Evolutionary conservation across 192 early-diverging fungal species (phyloP).

Genomic region (Funneliformis mosseae): DNA sequence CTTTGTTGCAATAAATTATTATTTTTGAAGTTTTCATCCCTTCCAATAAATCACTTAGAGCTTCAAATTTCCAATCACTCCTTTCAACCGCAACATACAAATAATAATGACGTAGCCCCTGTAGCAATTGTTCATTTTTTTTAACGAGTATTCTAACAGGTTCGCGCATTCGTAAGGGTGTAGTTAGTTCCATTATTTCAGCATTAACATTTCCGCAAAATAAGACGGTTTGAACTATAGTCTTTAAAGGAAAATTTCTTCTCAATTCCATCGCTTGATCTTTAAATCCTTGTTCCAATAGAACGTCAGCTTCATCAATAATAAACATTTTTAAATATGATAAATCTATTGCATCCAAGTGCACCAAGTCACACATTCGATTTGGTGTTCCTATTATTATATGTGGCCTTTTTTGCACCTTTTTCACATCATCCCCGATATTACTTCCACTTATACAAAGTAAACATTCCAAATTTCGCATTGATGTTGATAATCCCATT

Average conservation of each 20-base stretch:
- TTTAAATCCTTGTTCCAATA: conserved; percentile 98
- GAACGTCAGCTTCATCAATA: conserved; percentile 99
- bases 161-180: conserved; percentile 93
- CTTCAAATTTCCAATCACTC: conserved; percentile 99
- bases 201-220: conserved; percentile 96
- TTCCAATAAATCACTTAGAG: conserved; percentile 97
- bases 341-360: conserved; percentile 83
- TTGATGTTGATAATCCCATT: conserved; percentile 92
- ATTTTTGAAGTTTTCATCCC: conserved; percentile 98
- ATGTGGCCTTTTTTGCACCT: conserved; percentile 81
- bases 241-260: conserved; percentile 82
- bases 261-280: conserved; percentile 98
- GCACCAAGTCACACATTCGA: conserved; percentile 98
- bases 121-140: conserved; percentile 93
- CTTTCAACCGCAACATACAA: conserved; percentile 98
- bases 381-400: conserved; percentile 98
- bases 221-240: conserved; percentile 85
- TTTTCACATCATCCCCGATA: conserved; percentile 86
- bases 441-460: conserved; percentile 98
- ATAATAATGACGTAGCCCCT: conserved; percentile 70
- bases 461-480: conserved; percentile 86
- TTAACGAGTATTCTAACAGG: conserved; percentile 99
- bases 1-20: conserved; percentile 99
- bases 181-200: conserved; percentile 95
- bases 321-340: conserved; percentile 95